Evolutionary conservation across 495 filamentous ascomycete genomes (phyloP).

Genomic region (Xylona heveae): DNA sequence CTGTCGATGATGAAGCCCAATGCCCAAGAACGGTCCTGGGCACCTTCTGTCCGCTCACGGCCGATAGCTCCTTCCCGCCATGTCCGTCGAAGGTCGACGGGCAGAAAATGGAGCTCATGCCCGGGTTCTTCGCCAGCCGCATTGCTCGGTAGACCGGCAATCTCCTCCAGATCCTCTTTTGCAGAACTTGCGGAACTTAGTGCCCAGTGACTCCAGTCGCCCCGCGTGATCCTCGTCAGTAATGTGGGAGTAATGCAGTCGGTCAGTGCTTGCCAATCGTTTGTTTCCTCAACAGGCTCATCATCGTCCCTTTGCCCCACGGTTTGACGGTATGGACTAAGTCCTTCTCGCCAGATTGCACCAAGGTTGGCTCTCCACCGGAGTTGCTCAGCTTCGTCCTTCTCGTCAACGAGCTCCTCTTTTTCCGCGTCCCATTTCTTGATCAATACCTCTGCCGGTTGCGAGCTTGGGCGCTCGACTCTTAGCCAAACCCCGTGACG

Average conservation of each 20-base stretch:
- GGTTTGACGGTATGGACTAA: constrained; percentile 21
- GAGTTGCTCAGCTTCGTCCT: constrained; percentile 11
- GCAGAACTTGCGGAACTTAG: constrained; percentile 26
- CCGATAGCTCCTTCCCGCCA: constrained; percentile 51
- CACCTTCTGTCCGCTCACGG: constrained; percentile 46
- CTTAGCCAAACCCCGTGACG: constrained; percentile 40
- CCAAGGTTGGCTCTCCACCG: constrained; percentile 22
- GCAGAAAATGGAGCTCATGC: constrained; percentile 29
- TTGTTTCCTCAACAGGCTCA: constrained; percentile 10
- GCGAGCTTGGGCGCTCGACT: constrained; percentile 11
- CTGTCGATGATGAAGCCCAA: constrained; percentile 28
- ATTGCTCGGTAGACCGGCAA: constrained; percentile 16
- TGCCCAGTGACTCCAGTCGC: constrained; percentile 22
- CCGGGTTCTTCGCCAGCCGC: constrained; percentile 8
- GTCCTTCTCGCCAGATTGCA: constrained; percentile 17
- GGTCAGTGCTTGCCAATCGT: constrained; percentile 25
- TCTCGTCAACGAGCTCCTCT: constrained; percentile 15
- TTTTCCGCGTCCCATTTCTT: constrained; percentile 32
- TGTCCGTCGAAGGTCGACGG: constrained; percentile 30
- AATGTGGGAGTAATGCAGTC: constrained; percentile 22
- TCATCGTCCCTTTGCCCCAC: constrained; percentile 6
- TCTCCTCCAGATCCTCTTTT: constrained; percentile 18
- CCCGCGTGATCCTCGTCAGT: constrained; percentile 26
- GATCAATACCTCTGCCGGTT: constrained; percentile 21
- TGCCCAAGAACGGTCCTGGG: constrained; percentile 53